phyloP scores from a whole-genome alignment of 148 eudicot species.

The Amaranthus palmeri region DNA sequence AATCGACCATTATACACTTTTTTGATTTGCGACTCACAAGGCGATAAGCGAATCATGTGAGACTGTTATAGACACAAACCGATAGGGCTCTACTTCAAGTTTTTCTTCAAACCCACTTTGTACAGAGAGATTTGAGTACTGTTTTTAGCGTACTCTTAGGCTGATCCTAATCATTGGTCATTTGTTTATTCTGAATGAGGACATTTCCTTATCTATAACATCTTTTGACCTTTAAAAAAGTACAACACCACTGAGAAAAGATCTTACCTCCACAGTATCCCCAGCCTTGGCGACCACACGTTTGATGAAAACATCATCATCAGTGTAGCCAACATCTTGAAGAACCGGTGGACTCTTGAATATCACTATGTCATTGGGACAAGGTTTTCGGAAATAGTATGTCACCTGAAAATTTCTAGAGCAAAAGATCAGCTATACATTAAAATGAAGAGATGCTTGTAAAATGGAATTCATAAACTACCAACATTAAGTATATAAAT shows the following conservation, averaged over 20 bases:
- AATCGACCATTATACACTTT: too few species aligned
- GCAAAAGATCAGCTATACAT: slow-evolving; percentile 17
- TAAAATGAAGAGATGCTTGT: not conserved
- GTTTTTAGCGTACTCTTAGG: too few species aligned
- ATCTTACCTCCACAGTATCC: slow-evolving; percentile 77
- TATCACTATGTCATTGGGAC: slow-evolving; percentile 90
- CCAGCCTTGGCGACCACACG: slow-evolving; percentile 90
- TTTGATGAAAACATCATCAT: slow-evolving; percentile 91
- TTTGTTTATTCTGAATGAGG: not conserved
- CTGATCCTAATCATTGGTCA: not conserved
- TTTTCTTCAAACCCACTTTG: not conserved
- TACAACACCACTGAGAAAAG: not conserved
- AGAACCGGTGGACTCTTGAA: slow-evolving; percentile 93
- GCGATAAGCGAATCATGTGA: too few species aligned
- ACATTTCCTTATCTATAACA: not conserved
- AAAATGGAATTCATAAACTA: not conserved
- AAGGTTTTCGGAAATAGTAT: slow-evolving; percentile 86
- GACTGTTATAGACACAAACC: not conserved
- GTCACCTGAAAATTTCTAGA: slow-evolving; percentile 61
- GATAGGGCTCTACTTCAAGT: not conserved
- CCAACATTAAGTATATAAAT: not conserved
- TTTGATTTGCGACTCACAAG: too few species aligned
- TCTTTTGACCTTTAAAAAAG: not conserved
- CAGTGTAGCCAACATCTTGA: slow-evolving; percentile 81
- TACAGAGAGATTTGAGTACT: not conserved